Conservation (phyloP, 2,329 filamentous ascomycete species). For the Botrytis fragariae region DNA sequence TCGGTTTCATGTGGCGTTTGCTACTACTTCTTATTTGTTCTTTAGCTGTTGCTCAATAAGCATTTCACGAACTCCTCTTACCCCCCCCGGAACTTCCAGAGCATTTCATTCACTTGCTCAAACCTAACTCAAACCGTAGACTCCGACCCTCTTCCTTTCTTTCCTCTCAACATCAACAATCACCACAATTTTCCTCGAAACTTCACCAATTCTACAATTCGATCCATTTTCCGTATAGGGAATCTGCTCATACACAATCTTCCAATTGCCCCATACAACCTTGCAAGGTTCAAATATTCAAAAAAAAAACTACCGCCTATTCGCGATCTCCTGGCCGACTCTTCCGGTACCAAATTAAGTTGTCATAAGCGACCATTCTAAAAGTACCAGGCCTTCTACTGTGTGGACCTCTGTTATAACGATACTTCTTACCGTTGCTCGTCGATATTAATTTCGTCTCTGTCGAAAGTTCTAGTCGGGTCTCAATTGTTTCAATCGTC, state of each 20-base stretch:
- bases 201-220: background rate
- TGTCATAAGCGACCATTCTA: slow-evolving; percentile 21
- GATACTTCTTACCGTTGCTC: slow-evolving; percentile 13
- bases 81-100: slow-evolving; percentile 1
- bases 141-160: slow-evolving; percentile 4
- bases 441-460: background rate
- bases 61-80: slow-evolving; percentile 9
- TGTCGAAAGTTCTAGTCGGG: background rate
- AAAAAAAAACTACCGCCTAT: background rate
- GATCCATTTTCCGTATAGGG: background rate
- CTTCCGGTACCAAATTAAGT: slow-evolving; percentile 20
- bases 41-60: slow-evolving; percentile 14
- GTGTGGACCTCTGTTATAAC: slow-evolving; percentile 14
- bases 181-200: background rate
- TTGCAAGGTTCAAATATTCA: slow-evolving; percentile 15
- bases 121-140: background rate
- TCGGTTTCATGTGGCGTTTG: slow-evolving; percentile 20
- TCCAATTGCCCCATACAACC: background rate
- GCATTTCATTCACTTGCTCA: slow-evolving; percentile 2
- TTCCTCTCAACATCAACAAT: slow-evolving; percentile 4
- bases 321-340: slow-evolving; percentile 20
- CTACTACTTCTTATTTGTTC: slow-evolving; percentile 6
- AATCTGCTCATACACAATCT: background rate
- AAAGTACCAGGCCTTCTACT: slow-evolving; percentile 15
- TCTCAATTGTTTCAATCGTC: background rate